Conservation (phyloP, 768 basidiomycete genomes). For the Panaeolus cyanescens region DNA sequence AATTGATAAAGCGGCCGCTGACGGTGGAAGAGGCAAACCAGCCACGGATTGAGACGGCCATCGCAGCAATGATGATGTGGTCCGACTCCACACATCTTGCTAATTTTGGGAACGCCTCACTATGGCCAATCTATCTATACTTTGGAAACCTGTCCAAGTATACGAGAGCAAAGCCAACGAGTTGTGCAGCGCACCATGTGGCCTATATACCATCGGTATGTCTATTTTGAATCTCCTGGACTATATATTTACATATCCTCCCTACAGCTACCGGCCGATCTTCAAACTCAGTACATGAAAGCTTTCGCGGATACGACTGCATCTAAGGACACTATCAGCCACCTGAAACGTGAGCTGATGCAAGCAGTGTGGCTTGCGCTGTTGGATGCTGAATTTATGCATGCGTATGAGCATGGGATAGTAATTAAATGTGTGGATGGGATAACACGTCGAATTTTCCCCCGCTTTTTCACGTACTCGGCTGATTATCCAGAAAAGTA, state of each 20-base stretch:
- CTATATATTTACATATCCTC: conserved; percentile 15
- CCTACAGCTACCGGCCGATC: too few species aligned
- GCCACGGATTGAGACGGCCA: conserved; percentile 27
- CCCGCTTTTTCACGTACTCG: conserved; percentile 33
- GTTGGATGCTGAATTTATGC: conserved; percentile 18
- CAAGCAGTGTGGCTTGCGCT: conserved; percentile 15
- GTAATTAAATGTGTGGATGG: conserved; percentile 32
- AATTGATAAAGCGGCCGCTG: too few species aligned
- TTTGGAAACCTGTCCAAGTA: conserved; percentile 47
- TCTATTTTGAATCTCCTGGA: background rate
- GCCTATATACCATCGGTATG: conserved; percentile 44
- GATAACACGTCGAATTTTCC: conserved; percentile 29
- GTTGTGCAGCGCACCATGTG: conserved; percentile 36
- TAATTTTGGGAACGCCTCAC: conserved; percentile 30
- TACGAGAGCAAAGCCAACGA: conserved; percentile 24
- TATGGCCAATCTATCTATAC: conserved; percentile 42
- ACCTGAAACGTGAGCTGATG: conserved; percentile 20
- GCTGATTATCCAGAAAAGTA: conserved; percentile 47
- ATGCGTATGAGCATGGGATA: conserved; percentile 32
- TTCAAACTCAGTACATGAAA: too few species aligned
- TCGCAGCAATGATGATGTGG: conserved; percentile 28
- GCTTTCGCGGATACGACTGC: too few species aligned
- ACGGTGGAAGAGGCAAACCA: too few species aligned
- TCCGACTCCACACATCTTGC: conserved; percentile 23
- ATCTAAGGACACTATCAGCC: too few species aligned